Evolutionary conservation across 139 green algal species (phyloP), one percentile per base, ranked within the genome.

Genomic region (Nannochloris sp.): DNA sequence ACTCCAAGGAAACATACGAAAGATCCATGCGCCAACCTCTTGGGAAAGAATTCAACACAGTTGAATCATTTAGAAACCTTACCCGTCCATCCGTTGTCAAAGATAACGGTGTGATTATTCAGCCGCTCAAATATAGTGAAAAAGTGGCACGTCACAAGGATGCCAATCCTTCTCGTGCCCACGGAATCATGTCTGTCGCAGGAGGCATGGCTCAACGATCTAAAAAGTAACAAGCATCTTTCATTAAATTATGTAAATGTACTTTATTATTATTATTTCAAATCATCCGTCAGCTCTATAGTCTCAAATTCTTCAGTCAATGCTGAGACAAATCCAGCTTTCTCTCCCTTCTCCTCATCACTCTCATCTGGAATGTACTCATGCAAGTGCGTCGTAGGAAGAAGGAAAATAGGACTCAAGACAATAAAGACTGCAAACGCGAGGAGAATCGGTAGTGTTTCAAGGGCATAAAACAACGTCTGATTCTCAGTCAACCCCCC

Each of bases 41-140:
- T 36, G 91, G 91, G 5, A 60, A 70, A 11, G 84, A 98, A 59
- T 95, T 78, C 81, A 98, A 98, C 82, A 89, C 92, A 2, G 67
- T 85, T 33, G 60, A 62, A 6, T 65, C 79, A 2, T 85, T 87
- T 70, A 69, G 79, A 61, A 78, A 96, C 57, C 67, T 97, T 17
- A 96, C 83, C 0, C 79, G 87, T 8, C 87, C 89, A 9, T 77
- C 81, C 0, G 68, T 93, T n/a, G 56, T 92, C 17, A 92, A 90
- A 79, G 66, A 77, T 29, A 73, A 83, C 1, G 89, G 89, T 8
- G 75, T 86, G 6, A 68, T 93, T 20, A 94, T 94, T 30, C 43
- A 86, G 37, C 89, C 89, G 13, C 59, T 87, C 10, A 76, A 72
- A 31, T 82, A 74, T 30, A 73, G 63, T 29, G 58, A 28, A 61